Evolutionary conservation across 2,329 filamentous ascomycete species (phyloP).

Genomic region (Cladorrhinum sp.): DNA sequence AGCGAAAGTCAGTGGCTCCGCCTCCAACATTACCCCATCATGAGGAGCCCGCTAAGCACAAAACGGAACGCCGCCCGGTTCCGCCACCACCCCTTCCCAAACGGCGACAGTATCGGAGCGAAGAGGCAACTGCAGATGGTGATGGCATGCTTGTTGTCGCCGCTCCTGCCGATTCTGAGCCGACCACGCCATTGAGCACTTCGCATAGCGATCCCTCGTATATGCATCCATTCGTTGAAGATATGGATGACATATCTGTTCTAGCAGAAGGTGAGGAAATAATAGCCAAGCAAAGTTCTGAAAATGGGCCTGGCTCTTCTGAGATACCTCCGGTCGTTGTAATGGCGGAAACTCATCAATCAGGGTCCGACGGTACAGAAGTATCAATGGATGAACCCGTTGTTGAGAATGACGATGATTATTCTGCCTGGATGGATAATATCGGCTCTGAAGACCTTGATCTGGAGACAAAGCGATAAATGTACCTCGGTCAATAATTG

Average conservation of each 20-base stretch:
- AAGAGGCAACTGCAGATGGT: conserved; percentile 35
- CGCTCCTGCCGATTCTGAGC: conserved; percentile 62
- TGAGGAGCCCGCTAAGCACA: conserved; percentile 20
- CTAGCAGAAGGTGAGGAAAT: conserved; percentile 2
- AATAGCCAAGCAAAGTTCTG: neutral
- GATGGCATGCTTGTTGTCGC: conserved; percentile 62
- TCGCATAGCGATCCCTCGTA: conserved; percentile 27
- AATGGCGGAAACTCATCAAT: neutral
- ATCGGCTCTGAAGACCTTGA: conserved; percentile 10
- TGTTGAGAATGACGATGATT: conserved; percentile 24
- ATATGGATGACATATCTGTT: conserved; percentile 29
- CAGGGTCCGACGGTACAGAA: neutral
- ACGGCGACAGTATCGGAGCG: conserved; percentile 35
- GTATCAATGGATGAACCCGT: neutral
- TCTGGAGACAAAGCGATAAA: neutral
- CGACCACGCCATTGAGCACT: conserved; percentile 48
- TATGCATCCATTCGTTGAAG: conserved; percentile 36
- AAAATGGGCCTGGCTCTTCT: neutral
- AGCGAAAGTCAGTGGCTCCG: conserved; percentile 60
- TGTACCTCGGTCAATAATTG: neutral
- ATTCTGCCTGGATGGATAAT: conserved; percentile 26
- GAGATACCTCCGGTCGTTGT: neutral
- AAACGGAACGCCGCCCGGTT: conserved; percentile 25
- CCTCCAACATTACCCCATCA: conserved; percentile 27
- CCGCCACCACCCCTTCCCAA: conserved; percentile 49